Base-by-base conservation (phyloP, 306 rosid genomes). In the Vicia sativa region DNA sequence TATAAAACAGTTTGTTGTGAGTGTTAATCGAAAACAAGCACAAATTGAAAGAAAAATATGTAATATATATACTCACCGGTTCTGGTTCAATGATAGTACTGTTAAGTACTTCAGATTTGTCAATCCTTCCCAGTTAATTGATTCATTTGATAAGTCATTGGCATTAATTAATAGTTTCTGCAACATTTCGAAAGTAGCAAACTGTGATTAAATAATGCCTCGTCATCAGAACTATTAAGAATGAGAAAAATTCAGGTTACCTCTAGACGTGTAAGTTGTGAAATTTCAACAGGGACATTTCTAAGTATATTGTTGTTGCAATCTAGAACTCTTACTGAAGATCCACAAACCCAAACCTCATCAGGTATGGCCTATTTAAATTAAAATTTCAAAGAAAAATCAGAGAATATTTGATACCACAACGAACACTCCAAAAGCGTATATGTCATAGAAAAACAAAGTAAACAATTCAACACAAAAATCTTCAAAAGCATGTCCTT, bases 291-390 rank as follows among this genome's bases (percentile, higher is more conserved):
- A 77, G 98, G 88, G 46, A 93, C 57, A 26, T 68, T 77, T 79
- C 18, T 79, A 56, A 93, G 77, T 39, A 58, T 70, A 79, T 93
- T 93, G 70, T 76, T 82, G 76, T 75, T 80, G 74, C 87, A 82
- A 81, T 86, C 90, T 72, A 86, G 78, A 72, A 88, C 79, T 83
- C 97, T 86, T 46, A 81, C 89, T 62, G 85, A 77, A 78, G 79
- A 37, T 67, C 81, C 89, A 82, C 68, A 82, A 70, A 76, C 70
- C 98, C 96, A 93, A 63, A 90, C 93, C 82, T 87, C 93, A 61
- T 80, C 80, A 19, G 96, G 98, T 64, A 93, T 75, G 67, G 60
- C 91, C 98, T 93, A 74, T 12, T 38, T 76, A 59, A 78, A 75
- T 72, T 37, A 35, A 53, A 81, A 31, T 39, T 35, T 2, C 19